Conservation (phyloP, 768 basidiomycete species). For the Glaciozyma antarctica region DNA sequence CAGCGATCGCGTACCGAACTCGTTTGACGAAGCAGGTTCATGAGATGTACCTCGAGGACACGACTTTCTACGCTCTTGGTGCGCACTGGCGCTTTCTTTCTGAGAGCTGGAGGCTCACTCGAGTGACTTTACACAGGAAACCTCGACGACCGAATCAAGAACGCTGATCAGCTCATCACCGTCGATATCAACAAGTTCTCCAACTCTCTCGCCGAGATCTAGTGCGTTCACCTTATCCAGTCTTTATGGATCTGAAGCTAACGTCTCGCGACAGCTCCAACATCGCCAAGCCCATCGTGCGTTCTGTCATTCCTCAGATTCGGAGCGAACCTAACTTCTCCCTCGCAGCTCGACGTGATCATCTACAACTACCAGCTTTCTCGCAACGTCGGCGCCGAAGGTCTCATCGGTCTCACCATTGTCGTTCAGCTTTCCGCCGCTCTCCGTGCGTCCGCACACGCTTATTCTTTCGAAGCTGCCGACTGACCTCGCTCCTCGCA, state of each 20-base stretch:
- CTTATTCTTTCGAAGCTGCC: not conserved
- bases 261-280: constrained; percentile 58
- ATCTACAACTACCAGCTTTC: constrained; percentile 66
- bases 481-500: not conserved
- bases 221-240: constrained; percentile 51
- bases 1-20: constrained; percentile 72
- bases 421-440: constrained; percentile 1
- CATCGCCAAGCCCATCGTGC: constrained; percentile 80
- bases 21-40: constrained; percentile 75
- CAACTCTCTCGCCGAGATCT: constrained; percentile 71
- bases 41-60: constrained; percentile 72
- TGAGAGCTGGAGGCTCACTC: not conserved
- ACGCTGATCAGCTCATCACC: constrained; percentile 49
- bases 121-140: constrained; percentile 3
- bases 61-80: constrained; percentile 92
- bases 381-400: constrained; percentile 45
- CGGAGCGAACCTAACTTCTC: constrained; percentile 76
- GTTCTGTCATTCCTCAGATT: constrained; percentile 79
- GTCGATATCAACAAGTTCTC: constrained; percentile 85
- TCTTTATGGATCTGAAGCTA: not conserved
- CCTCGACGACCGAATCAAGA: constrained; percentile 32
- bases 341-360: constrained; percentile 64
- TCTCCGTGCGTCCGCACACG: not conserved
- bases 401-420: not conserved
- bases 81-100: not conserved